Base-by-base conservation (phyloP, 805 yeast species). In the Cyberlindnera mycetangii region DNA sequence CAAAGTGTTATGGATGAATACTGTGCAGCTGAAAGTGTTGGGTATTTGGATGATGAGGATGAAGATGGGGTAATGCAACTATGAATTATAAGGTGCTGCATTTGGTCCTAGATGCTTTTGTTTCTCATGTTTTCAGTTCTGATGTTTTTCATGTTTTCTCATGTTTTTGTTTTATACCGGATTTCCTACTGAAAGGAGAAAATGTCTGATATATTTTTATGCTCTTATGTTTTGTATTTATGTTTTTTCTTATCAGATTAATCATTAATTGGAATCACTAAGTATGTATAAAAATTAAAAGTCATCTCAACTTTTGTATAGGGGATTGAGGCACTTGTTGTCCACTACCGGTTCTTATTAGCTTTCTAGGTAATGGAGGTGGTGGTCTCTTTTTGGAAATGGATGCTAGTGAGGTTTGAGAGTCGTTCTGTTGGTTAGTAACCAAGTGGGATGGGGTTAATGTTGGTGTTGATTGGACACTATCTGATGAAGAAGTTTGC, bases 1-100 rank as follows among this genome's bases (percentile, higher is more conserved):
- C 79, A 83, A 56, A 76, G 77, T 34, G 76, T 88, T 12, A 84
- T 92, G 38, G 85, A 82, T 37, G 93, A 86, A 58, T 92, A 89
- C 60, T 80, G 79, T 54, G 74, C 81, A 3, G 88, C 86, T 25
- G 86, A 82, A 55, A 69, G 78, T 16, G 81, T 80, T 40, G 53
- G 59, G 17, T 69, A 68, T 42, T 49, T 71, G 34, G 70, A 69
- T 52, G 72, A 68, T 39, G 47, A 42, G 27, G 71, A 67, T 35
- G 69, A 66, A 37, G 67, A 65, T 59, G 60, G 58, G 52, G 46
- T 59, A 25, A 64, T 47, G n/a, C 54, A 49, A 11, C 9, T 54
- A 32, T 32, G 28, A 35, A 25, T 20, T 9, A 7, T 33, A 14
- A n/a, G n/a, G n/a, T n/a, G n/a, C n/a, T n/a, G n/a, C n/a, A n/a